Evolutionary conservation across 2,329 filamentous ascomycete species (phyloP).

Genomic region (Cordyceps pruinosa): DNA sequence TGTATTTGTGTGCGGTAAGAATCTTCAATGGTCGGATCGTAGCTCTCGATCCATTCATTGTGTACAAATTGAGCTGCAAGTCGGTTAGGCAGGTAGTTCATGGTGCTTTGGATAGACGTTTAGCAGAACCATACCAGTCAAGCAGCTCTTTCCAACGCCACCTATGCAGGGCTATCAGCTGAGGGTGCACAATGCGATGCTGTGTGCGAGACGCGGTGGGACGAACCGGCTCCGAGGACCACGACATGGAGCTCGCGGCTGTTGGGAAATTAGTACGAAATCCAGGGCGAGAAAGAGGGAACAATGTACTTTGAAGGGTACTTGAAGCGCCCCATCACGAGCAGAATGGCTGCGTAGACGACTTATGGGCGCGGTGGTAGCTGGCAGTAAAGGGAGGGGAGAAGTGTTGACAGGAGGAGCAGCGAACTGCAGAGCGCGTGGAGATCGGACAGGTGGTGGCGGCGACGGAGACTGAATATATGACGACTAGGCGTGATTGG

Average conservation of each 20-base stretch:
- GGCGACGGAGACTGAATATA: conserved; percentile 6
- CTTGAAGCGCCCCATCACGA: conserved; percentile 11
- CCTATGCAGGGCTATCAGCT: conserved; percentile 40
- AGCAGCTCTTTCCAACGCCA: conserved; percentile 86
- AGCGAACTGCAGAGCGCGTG: neutral
- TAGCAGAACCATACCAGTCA: conserved; percentile 60
- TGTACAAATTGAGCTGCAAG: conserved; percentile 79
- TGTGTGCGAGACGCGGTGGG: conserved; percentile 20
- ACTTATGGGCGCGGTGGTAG: neutral
- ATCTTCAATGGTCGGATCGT: conserved; percentile 73
- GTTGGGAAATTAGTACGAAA: conserved; percentile 16
- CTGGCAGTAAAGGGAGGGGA: neutral
- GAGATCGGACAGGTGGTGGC: conserved; percentile 6
- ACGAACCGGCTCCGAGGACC: conserved; percentile 69
- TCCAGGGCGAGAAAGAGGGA: neutral
- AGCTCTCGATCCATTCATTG: conserved; percentile 88
- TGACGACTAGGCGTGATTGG: conserved; percentile 1
- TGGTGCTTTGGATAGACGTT: neutral
- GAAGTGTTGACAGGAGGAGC: neutral
- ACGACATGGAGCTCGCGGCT: conserved; percentile 79
- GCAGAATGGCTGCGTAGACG: neutral
- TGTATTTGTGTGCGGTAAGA: conserved; percentile 68
- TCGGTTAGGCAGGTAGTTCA: conserved; percentile 9
- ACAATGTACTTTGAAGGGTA: conserved; percentile 7
- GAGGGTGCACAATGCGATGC: conserved; percentile 18